A percentile compares a stretch with the other conserved stretches of the same genome.
Conservation (phyloP, 805 yeast genomes). For the Candida morakotiae region DNA sequence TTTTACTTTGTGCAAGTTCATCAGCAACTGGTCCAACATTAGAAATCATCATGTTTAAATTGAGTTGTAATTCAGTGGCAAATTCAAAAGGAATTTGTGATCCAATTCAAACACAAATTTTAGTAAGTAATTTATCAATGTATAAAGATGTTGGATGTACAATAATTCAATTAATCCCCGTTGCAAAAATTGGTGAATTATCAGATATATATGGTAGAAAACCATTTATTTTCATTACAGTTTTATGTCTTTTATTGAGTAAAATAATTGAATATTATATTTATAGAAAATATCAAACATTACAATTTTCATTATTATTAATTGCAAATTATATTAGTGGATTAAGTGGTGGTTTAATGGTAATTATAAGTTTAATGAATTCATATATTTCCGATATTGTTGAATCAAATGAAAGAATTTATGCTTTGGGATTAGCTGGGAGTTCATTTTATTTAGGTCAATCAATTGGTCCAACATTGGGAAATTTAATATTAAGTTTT, state of each 20-base stretch:
- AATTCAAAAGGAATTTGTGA: conserved; percentile 21
- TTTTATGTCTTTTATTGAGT: neutral
- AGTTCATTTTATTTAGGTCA: conserved; percentile 54
- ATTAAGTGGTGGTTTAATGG: conserved; percentile 48
- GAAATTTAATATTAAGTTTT: conserved; percentile 3
- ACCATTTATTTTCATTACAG: conserved; percentile 14
- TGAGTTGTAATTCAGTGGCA: conserved; percentile 20
- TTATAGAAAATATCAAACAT: conserved; percentile 16
- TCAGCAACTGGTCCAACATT: conserved; percentile 8
- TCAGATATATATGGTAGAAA: conserved; percentile 31
- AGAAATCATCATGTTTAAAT: conserved; percentile 24
- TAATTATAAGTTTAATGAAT: conserved; percentile 50
- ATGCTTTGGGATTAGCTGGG: conserved; percentile 48
- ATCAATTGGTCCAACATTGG: conserved; percentile 53
- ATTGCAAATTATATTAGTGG: conserved; percentile 40
- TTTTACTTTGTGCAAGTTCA: conserved; percentile 36
- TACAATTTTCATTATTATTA: conserved; percentile 30
- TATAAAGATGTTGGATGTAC: conserved; percentile 37
- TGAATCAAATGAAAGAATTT: conserved; percentile 49
- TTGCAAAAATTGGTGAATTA: conserved; percentile 42
- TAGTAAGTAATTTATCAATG: conserved; percentile 45
- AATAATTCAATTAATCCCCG: conserved; percentile 40
- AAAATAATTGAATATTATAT: conserved; percentile 8
- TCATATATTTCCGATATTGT: conserved; percentile 72
- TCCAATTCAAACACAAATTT: conserved; percentile 24